phyloP scores from a whole-genome alignment of 2,329 filamentous ascomycete species.

The Pleurostoma richardsiae region DNA sequence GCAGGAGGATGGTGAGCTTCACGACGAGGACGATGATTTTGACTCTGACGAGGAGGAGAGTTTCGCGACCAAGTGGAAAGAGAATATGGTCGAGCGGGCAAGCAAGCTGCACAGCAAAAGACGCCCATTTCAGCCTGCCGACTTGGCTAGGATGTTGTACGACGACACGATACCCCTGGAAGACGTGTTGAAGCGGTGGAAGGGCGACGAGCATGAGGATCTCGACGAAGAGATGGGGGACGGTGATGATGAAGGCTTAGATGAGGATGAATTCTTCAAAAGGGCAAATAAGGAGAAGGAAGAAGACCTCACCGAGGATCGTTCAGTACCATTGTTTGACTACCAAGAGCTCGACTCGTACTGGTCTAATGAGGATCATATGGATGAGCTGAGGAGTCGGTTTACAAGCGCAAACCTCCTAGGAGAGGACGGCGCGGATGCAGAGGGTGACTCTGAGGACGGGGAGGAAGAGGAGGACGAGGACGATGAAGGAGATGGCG shows the following conservation, averaged over 20 bases:
- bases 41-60: slow-evolving; percentile 66
- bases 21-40: slow-evolving; percentile 37
- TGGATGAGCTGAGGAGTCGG: slow-evolving; percentile 67
- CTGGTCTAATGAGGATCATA: slow-evolving; percentile 75
- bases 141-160: slow-evolving; percentile 86
- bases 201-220: slow-evolving; percentile 55
- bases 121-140: slow-evolving; percentile 69
- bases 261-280: slow-evolving; percentile 61
- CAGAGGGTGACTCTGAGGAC: slow-evolving; percentile 24
- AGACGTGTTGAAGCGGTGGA: slow-evolving; percentile 77
- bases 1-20: slow-evolving; percentile 40
- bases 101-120: slow-evolving; percentile 64
- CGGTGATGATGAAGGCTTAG: slow-evolving; percentile 48
- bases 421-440: slow-evolving; percentile 47
- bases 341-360: slow-evolving; percentile 77
- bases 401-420: slow-evolving; percentile 69
- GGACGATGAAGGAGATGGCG: slow-evolving; percentile 48
- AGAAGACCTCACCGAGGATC: slow-evolving; percentile 69
- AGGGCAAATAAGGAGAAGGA: slow-evolving; percentile 60
- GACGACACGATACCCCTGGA: slow-evolving; percentile 70
- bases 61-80: slow-evolving; percentile 78
- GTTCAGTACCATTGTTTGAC: slow-evolving; percentile 72
- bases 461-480: slow-evolving; percentile 42
- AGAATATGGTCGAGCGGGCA: slow-evolving; percentile 74
- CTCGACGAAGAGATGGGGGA: slow-evolving; percentile 52